These are phyloP conservation scores for Beta vulgaris DNA, from an alignment of 148 eudicot genomes.

Conservation along the genomic window DNA sequence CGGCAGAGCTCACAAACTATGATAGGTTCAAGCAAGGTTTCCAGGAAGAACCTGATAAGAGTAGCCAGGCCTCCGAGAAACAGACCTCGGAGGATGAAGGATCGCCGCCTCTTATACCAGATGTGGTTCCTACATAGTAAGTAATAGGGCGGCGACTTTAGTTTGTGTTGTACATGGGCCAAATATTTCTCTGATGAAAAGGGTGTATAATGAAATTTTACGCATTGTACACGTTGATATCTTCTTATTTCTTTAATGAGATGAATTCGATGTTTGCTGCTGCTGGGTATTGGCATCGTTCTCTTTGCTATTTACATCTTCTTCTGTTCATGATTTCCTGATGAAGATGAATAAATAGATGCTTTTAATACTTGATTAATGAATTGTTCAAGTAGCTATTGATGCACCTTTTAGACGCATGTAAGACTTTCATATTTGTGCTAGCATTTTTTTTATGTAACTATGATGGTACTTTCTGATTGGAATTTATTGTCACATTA, in stretches of 20 bases:
- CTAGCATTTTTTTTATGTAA: too few species aligned
- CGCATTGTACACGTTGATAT: conserved; percentile 22
- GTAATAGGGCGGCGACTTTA: neutral
- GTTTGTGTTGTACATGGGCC: conserved; percentile 22
- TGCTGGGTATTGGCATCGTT: neutral
- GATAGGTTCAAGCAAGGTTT: conserved; percentile 73
- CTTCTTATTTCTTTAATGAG: conserved; percentile 13
- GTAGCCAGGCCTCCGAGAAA: conserved; percentile 23
- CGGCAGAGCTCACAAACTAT: conserved; percentile 61
- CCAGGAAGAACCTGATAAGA: conserved; percentile 35
- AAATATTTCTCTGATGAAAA: neutral
- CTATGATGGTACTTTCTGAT: too few species aligned
- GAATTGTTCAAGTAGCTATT: too few species aligned
- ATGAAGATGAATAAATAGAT: too few species aligned
- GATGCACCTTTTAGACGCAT: neutral
- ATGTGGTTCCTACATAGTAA: conserved; percentile 50
- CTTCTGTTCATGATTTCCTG: neutral
- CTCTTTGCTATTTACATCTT: neutral
- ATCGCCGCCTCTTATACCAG: conserved; percentile 54
- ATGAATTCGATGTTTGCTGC: conserved; percentile 10
- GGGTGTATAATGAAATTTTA: conserved; percentile 28
- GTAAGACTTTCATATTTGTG: too few species aligned
- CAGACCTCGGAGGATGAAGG: conserved; percentile 41
- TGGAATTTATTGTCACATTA: too few species aligned
- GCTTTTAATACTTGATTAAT: too few species aligned